These are phyloP conservation scores for Allium fistulosum DNA, from an alignment of 106 monocot genomes.

Conservation along the genomic window DNA sequence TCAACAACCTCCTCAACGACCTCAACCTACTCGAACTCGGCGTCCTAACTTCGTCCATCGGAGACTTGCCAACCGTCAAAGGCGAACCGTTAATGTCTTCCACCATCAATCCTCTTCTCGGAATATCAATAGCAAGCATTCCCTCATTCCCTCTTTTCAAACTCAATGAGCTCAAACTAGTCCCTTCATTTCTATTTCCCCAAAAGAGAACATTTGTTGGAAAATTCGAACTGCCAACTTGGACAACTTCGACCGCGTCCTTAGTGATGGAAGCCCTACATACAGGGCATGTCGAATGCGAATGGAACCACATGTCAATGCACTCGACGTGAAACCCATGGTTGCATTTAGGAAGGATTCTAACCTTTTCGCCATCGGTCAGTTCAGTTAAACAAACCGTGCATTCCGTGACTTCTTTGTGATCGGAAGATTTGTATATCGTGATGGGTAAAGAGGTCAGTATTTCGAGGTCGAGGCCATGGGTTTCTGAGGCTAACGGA, in stretches of 20 bases:
- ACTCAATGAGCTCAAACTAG: neutral
- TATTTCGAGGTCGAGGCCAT: constrained; percentile 13
- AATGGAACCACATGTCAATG: constrained; percentile 62
- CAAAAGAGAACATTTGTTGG: constrained; percentile 8
- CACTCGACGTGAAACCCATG: constrained; percentile 60
- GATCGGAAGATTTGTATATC: constrained; percentile 3
- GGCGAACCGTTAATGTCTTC: constrained; percentile 7
- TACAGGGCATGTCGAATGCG: constrained; percentile 50
- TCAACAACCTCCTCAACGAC: constrained; percentile 19
- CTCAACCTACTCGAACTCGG: constrained; percentile 5
- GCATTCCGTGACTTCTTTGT: constrained; percentile 27
- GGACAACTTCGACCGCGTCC: neutral
- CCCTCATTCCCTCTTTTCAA: neutral
- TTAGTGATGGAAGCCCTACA: constrained; percentile 28
- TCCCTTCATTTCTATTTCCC: constrained; percentile 4
- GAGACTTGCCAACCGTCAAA: constrained; percentile 6
- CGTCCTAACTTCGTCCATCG: constrained; percentile 28
- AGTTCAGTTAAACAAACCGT: constrained; percentile 31
- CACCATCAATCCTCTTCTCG: neutral
- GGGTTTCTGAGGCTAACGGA: neutral
- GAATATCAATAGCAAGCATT: constrained; percentile 15
- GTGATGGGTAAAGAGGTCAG: constrained; percentile 18
- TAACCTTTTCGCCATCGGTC: constrained; percentile 19
- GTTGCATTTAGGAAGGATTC: constrained; percentile 45
- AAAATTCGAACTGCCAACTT: neutral